A percentile compares a stretch with the other conserved stretches of the same genome.
Conservation (phyloP, 2,329 filamentous ascomycete species). For the Diaporthe sp. region DNA sequence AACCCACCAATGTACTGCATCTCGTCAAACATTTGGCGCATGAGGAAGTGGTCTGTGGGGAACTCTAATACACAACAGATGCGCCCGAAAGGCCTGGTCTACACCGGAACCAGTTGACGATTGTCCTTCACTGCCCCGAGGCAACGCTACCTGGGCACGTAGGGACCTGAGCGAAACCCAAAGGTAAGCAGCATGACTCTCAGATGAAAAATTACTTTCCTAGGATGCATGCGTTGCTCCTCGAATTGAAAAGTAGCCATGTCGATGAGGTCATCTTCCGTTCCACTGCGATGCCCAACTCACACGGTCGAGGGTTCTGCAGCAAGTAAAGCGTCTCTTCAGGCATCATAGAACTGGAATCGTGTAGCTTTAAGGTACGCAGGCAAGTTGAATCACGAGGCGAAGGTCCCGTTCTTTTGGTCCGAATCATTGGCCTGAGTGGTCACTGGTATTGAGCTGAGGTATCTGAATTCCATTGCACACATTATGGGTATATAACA, state of each 20-base stretch:
- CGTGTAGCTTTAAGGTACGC: not conserved
- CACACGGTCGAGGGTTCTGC: not conserved
- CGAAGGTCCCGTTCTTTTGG: not conserved
- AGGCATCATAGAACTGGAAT: not conserved
- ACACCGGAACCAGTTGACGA: not conserved
- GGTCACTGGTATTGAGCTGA: not conserved
- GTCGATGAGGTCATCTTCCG: not conserved
- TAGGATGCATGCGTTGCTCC: not conserved
- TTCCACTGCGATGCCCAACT: fast-evolving
- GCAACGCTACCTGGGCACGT: no score
- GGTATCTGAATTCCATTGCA: not conserved
- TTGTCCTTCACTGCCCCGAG: not conserved
- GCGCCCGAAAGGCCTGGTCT: not conserved
- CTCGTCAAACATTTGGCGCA: not conserved
- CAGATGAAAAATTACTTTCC: not conserved
- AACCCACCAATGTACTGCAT: not conserved
- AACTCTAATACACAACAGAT: not conserved
- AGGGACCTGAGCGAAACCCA: not conserved
- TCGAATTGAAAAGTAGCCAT: not conserved
- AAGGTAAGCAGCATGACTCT: not conserved
- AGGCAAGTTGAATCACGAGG: not conserved
- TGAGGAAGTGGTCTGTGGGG: not conserved
- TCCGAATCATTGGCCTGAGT: not conserved
- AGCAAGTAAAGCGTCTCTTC: not conserved
- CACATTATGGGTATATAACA: not conserved